A percentile compares a stretch with the other conserved stretches of the same genome.
These are phyloP conservation scores for Solanum phureja DNA, from an alignment of 257 asterid species.

Conservation along the genomic window DNA sequence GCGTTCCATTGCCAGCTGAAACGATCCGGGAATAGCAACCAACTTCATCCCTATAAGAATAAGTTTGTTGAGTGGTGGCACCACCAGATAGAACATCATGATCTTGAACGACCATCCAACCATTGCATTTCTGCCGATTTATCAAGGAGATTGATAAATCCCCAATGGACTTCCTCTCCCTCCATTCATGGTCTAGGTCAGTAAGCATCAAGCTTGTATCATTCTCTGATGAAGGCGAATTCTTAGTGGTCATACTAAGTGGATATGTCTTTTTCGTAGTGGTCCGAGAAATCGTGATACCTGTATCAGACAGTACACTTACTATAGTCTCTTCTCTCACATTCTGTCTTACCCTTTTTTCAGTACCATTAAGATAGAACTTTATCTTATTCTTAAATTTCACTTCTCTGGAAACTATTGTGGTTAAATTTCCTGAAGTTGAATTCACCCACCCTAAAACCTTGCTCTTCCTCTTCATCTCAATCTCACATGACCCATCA, in stretches of 20 bases:
- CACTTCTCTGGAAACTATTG: slow-evolving; percentile 15
- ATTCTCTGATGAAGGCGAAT: slow-evolving; percentile 17
- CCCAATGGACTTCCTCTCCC: slow-evolving; percentile 23
- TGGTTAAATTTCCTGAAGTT: slow-evolving; percentile 61
- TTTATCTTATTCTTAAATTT: slow-evolving; percentile 39
- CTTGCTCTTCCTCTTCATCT: slow-evolving; percentile 34
- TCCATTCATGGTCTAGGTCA: slow-evolving; percentile 28
- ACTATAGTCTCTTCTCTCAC: slow-evolving; percentile 27
- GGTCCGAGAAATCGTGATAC: slow-evolving; percentile 3
- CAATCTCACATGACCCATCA: slow-evolving; percentile 45
- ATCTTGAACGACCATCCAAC: slow-evolving; percentile 62
- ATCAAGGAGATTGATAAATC: slow-evolving; percentile 10
- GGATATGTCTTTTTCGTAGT: slow-evolving; percentile 33
- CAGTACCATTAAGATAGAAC: slow-evolving; percentile 33
- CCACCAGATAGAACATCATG: slow-evolving; percentile 52
- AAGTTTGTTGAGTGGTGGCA: slow-evolving; percentile 37
- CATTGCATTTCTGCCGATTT: slow-evolving; percentile 36
- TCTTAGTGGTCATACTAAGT: slow-evolving; percentile 21
- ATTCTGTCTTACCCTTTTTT: slow-evolving; percentile 39
- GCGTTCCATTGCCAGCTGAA: slow-evolving; percentile 31
- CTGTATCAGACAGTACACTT: slow-evolving; percentile 12
- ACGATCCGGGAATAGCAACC: slow-evolving; percentile 40
- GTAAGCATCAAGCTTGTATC: slow-evolving; percentile 25
- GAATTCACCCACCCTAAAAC: slow-evolving; percentile 73
- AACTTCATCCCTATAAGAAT: slow-evolving; percentile 13